Percentiles rank a stretch among this genome's conserved stretches.
Conservation (phyloP, 495 filamentous ascomycete species). For the Trichocladium uniseriatum region DNA sequence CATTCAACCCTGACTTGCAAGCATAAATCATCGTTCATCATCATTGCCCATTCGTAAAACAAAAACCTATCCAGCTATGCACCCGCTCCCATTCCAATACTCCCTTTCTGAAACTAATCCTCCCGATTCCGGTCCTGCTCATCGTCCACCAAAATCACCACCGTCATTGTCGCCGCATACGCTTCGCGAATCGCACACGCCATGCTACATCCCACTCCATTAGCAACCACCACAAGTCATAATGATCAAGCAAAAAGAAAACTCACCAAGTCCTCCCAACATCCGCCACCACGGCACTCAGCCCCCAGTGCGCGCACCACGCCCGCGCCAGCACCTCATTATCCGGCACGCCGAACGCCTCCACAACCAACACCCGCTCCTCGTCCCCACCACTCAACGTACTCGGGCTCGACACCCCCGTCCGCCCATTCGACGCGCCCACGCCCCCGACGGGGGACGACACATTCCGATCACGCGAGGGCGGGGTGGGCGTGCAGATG, state of each 20-base stretch:
- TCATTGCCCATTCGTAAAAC: neutral
- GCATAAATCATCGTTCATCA: neutral
- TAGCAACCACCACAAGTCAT: constrained; percentile 5
- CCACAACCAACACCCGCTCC: constrained; percentile 56
- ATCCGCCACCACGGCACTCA: constrained; percentile 58
- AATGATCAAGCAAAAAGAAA: neutral
- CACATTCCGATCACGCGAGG: no score
- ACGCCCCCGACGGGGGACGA: no score
- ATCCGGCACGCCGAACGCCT: constrained; percentile 59
- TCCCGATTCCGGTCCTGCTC: constrained; percentile 12
- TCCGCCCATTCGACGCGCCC: neutral
- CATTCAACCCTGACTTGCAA: neutral
- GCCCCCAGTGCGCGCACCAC: constrained; percentile 63
- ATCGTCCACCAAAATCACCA: constrained; percentile 52
- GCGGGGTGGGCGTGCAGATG: no score
- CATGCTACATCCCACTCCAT: constrained; percentile 34
- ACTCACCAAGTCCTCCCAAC: constrained; percentile 54
- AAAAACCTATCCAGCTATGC: neutral
- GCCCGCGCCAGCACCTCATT: constrained; percentile 66
- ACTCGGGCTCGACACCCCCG: constrained; percentile 13
- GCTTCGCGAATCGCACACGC: constrained; percentile 62
- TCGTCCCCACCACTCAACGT: constrained; percentile 28
- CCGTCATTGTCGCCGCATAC: constrained; percentile 58
- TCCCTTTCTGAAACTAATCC: neutral
- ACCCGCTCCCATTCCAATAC: neutral